These are phyloP conservation scores for Exophiala alcalophila DNA, from an alignment of 2,329 filamentous ascomycete genomes.

Conservation along the genomic window DNA sequence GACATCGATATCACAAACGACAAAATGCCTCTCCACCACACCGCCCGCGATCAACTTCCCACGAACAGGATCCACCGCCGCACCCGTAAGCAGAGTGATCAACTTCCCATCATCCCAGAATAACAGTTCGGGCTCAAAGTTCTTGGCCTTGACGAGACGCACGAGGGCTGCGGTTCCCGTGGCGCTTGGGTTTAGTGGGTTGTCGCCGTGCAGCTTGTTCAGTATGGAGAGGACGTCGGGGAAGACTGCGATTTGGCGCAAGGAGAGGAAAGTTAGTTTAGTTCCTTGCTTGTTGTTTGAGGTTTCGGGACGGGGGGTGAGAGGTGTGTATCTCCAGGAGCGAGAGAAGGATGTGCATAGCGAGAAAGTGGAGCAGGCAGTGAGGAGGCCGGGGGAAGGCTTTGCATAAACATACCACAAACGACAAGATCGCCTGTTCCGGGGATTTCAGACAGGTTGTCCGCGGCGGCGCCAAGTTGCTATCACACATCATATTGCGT, in stretches of 20 bases:
- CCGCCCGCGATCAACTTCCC: constrained; percentile 20
- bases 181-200: constrained; percentile 5
- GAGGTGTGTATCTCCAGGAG: too few species aligned
- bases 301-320: neutral
- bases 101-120: constrained; percentile 22
- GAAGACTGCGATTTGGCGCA: too few species aligned
- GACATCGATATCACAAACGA: constrained; percentile 18
- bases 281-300: neutral
- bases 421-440: constrained; percentile 21
- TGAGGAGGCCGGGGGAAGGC: neutral
- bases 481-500: neutral
- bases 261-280: too few species aligned
- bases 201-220: constrained; percentile 3
- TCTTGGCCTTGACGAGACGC: constrained; percentile 19
- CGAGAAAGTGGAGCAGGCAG: too few species aligned
- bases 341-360: neutral
- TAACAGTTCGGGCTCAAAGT: constrained; percentile 22
- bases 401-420: constrained; percentile 10
- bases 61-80: constrained; percentile 15
- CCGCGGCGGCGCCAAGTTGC: constrained; percentile 19
- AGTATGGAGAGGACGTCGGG: constrained; percentile 9
- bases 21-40: constrained; percentile 19
- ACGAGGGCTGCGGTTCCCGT: constrained; percentile 16
- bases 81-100: constrained; percentile 22
- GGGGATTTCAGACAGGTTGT: constrained; percentile 22